A percentile compares a stretch with the other conserved stretches of the same genome.
phyloP scores from a whole-genome alignment of 1,284 basidiomycete species.

The Trichosporon sp. region DNA sequence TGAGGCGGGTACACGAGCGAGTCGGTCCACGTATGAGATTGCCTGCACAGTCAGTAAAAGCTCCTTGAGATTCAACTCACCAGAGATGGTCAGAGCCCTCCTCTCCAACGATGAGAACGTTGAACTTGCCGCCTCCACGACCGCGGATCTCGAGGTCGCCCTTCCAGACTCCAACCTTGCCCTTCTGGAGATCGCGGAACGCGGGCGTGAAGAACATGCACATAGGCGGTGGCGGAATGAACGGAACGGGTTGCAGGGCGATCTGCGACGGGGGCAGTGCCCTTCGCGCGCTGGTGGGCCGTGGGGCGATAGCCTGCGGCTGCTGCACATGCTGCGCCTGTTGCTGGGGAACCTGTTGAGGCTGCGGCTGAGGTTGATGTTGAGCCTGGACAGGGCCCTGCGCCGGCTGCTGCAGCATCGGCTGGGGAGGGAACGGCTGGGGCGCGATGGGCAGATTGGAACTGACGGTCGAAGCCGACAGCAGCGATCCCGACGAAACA shows the following conservation, averaged over 20 bases:
- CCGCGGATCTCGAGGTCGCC: constrained; percentile 42
- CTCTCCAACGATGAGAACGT: constrained; percentile 41
- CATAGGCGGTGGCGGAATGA: constrained; percentile 46
- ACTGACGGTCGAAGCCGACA: constrained; percentile 12
- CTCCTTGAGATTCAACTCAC: constrained; percentile 27
- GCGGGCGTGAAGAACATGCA: constrained; percentile 47
- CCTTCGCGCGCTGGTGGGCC: background rate
- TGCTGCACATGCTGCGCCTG: background rate
- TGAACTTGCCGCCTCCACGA: constrained; percentile 40
- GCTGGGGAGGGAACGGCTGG: background rate
- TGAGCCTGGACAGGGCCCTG: background rate
- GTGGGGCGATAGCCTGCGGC: background rate
- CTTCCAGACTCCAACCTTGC: constrained; percentile 45
- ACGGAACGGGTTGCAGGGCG: constrained; percentile 32
- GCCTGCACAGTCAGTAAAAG: constrained; percentile 26
- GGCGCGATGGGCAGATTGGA: constrained; percentile 7
- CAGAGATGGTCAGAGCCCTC: constrained; percentile 36
- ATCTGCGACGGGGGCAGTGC: constrained; percentile 26
- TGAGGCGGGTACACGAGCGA: constrained; percentile 31
- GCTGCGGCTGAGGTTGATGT: background rate
- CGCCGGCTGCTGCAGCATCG: background rate
- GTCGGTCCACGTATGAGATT: constrained; percentile 38
- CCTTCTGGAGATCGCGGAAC: constrained; percentile 41
- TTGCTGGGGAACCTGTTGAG: background rate
- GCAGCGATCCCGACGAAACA: constrained; percentile 4